phyloP scores from a whole-genome alignment of 228 moss, liverwort and hornwort genomes.

The Sphagnum magellanicum region DNA sequence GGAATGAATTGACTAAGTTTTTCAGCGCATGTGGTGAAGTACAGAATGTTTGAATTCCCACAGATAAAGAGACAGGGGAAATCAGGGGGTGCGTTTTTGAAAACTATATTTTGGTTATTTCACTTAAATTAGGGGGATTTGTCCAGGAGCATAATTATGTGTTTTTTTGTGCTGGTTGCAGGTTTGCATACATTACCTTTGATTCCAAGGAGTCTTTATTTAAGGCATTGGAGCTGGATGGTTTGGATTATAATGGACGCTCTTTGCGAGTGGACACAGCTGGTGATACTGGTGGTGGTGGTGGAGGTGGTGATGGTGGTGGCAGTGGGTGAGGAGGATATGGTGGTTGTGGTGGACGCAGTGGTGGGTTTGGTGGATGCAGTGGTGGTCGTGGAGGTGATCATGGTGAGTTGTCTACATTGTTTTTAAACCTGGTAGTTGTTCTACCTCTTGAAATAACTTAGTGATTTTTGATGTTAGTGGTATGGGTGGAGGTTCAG shows the following conservation, averaged over 20 bases:
- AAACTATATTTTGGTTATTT: too few relatives aligned
- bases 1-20: slow-evolving; percentile 63
- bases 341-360: slow-evolving; percentile 33
- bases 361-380: slow-evolving; percentile 4
- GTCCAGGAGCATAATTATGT: too few relatives aligned
- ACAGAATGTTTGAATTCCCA: slow-evolving; percentile 75
- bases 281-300: slow-evolving; percentile 9
- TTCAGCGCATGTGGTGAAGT: slow-evolving; percentile 65
- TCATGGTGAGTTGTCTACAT: slow-evolving; percentile 5
- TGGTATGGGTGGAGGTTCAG: too few relatives aligned
- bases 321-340: slow-evolving; percentile 55
- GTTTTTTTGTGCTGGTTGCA: slow-evolving; percentile 8
- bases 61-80: slow-evolving; percentile 72
- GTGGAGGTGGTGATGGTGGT: slow-evolving; percentile 58
- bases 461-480: too few relatives aligned
- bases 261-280: slow-evolving; percentile 75
- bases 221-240: slow-evolving; percentile 70
- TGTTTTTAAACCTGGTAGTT: too few relatives aligned
- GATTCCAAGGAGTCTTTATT: slow-evolving; percentile 39
- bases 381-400: slow-evolving; percentile 35
- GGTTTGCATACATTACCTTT: slow-evolving; percentile 88
- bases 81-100: slow-evolving; percentile 66
- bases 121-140: too few relatives aligned
- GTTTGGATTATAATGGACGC: slow-evolving; percentile 65
- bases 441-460: too few relatives aligned